Percentiles rank a stretch among this genome's conserved stretches.
Conservation (phyloP, 768 basidiomycete genomes). For the Suillus subalutaceus region DNA sequence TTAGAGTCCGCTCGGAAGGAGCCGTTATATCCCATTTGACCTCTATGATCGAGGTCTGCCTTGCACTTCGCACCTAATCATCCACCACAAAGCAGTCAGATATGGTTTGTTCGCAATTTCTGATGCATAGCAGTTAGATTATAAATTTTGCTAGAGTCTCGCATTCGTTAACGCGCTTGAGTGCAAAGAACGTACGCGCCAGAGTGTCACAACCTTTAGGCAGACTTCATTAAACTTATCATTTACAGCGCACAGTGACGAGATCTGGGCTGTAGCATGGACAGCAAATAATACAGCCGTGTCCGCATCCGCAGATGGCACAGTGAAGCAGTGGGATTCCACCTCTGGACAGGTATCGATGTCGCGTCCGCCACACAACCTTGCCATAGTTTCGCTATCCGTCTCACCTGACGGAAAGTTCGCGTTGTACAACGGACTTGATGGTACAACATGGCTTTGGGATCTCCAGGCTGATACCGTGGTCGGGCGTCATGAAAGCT, state of each 20-base stretch:
- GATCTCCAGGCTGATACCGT: slow-evolving; percentile 66
- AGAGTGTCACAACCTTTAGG: slow-evolving; percentile 14
- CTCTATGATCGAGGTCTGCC: background rate
- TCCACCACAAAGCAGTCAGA: slow-evolving; percentile 9
- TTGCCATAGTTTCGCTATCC: slow-evolving; percentile 84
- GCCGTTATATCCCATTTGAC: slow-evolving; percentile 34
- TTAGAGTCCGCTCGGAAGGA: slow-evolving; percentile 57
- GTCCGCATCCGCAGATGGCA: slow-evolving; percentile 79
- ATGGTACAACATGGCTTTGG: slow-evolving; percentile 80
- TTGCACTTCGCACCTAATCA: slow-evolving; percentile 1
- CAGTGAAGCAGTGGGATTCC: slow-evolving; percentile 73
- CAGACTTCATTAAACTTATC: slow-evolving; percentile 15
- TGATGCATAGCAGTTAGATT: slow-evolving; percentile 9
- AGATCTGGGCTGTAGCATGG: slow-evolving; percentile 81
- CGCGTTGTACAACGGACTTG: slow-evolving; percentile 80
- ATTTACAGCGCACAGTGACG: slow-evolving; percentile 72
- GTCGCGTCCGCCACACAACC: slow-evolving; percentile 72
- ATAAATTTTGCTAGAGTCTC: slow-evolving; percentile 55
- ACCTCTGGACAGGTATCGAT: slow-evolving; percentile 63
- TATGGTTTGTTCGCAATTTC: slow-evolving; percentile 32
- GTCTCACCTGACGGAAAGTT: slow-evolving; percentile 63
- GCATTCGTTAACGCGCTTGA: slow-evolving; percentile 75
- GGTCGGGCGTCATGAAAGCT: slow-evolving; percentile 74
- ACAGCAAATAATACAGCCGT: slow-evolving; percentile 64
- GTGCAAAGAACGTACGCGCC: slow-evolving; percentile 70